These are phyloP conservation scores for Dactylellina sp. DNA, from an alignment of 2,329 filamentous ascomycete genomes.

Conservation along the genomic window DNA sequence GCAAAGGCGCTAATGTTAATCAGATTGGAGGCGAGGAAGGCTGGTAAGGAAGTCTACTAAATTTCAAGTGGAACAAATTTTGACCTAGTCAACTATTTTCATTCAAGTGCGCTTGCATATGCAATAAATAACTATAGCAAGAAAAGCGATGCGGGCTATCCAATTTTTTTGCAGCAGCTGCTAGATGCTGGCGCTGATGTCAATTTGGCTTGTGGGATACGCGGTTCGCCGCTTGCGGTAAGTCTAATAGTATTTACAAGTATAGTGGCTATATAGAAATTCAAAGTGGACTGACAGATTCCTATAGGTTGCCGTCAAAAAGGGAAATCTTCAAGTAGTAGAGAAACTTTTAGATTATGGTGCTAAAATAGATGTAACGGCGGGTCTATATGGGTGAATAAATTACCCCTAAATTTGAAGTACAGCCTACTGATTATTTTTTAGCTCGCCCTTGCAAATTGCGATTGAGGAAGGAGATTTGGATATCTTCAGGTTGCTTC, in stretches of 20 bases:
- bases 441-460: conserved; percentile 16
- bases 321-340: conserved; percentile 1
- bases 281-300: too few relatives aligned
- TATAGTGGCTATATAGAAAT: too few relatives aligned
- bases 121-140: conserved; percentile 9
- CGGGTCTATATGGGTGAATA: not conserved
- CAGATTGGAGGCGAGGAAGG: conserved; percentile 13
- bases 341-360: conserved; percentile 21
- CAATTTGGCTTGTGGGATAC: conserved; percentile 14
- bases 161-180: conserved; percentile 12
- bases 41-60: conserved; percentile 14
- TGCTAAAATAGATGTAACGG: conserved; percentile 15
- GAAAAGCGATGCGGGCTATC: not conserved
- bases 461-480: conserved; percentile 21
- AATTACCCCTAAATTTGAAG: too few relatives aligned
- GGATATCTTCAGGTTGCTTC: conserved; percentile 16
- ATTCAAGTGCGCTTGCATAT: conserved; percentile 7
- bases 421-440: too few relatives aligned
- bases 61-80: not conserved
- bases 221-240: conserved; percentile 22
- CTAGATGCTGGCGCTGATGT: conserved; percentile 27
- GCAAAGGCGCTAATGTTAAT: conserved; percentile 21
- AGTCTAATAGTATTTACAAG: too few relatives aligned
- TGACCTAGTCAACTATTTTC: not conserved
- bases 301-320: conserved; percentile 11